Conservation (phyloP, 2,329 filamentous ascomycete species). For the Fusarium buxicola region DNA sequence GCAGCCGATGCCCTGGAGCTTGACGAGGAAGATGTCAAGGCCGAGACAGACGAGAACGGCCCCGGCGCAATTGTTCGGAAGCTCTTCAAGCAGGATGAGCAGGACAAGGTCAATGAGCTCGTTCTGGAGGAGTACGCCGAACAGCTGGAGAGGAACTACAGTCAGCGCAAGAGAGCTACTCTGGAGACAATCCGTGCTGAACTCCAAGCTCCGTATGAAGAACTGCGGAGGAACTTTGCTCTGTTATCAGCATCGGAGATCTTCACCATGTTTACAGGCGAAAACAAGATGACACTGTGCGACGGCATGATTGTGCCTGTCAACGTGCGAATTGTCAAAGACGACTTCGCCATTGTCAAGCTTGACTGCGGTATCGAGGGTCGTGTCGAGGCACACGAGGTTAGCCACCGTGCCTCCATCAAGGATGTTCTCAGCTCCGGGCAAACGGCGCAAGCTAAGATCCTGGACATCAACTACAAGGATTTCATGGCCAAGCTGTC, state of each 20-base stretch:
- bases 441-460: conserved; percentile 89
- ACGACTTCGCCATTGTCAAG: conserved; percentile 92
- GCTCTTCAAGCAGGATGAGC: conserved; percentile 92
- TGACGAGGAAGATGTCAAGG: conserved; percentile 97
- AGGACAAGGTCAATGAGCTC: conserved; percentile 95
- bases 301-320: conserved; percentile 95
- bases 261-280: conserved; percentile 96
- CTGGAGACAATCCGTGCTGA: conserved; percentile 96
- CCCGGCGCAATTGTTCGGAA: conserved; percentile 91
- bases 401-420: conserved; percentile 77
- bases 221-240: conserved; percentile 84
- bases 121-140: conserved; percentile 97
- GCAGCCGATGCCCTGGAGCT: conserved; percentile 95
- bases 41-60: conserved; percentile 90
- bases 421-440: conserved; percentile 80
- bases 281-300: conserved; percentile 84
- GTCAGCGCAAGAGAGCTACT: conserved; percentile 93
- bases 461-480: conserved; percentile 88
- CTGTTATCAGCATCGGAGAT: conserved; percentile 79
- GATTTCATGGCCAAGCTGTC: conserved; percentile 86
- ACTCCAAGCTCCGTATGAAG: conserved; percentile 92
- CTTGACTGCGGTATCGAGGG: conserved; percentile 96
- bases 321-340: conserved; percentile 86
- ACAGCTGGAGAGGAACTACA: conserved; percentile 92
- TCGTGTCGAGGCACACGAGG: conserved; percentile 83